A percentile compares a stretch with the other conserved stretches of the same genome.
These are phyloP conservation scores for Tylopilus sp. DNA, from an alignment of 768 basidiomycete genomes.

Conservation along the genomic window DNA sequence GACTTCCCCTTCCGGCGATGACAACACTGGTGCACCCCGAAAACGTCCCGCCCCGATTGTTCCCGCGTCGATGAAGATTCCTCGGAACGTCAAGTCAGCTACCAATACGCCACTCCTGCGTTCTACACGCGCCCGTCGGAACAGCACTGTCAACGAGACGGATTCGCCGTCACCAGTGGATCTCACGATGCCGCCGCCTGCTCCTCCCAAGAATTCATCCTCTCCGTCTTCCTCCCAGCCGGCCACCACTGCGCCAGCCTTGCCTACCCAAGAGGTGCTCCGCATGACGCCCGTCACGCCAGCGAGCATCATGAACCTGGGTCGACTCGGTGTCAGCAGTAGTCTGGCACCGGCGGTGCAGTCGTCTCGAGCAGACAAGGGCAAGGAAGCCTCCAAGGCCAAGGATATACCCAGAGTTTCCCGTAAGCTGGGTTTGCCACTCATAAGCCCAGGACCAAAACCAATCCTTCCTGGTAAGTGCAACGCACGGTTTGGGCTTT, in stretches of 20 bases:
- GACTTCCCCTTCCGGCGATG: constrained; percentile 56
- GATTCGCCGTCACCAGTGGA: constrained; percentile 89
- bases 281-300: constrained; percentile 80
- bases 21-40: constrained; percentile 41
- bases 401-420: constrained; percentile 26
- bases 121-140: constrained; percentile 41
- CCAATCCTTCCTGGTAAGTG: constrained; percentile 67
- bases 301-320: constrained; percentile 89
- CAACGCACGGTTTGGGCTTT: not conserved
- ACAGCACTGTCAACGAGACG: constrained; percentile 39
- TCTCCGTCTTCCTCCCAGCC: constrained; percentile 14
- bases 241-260: not conserved
- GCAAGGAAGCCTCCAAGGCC: constrained; percentile 28
- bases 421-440: constrained; percentile 30
- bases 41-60: constrained; percentile 50
- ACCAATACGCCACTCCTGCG: constrained; percentile 58
- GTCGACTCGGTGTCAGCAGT: constrained; percentile 53
- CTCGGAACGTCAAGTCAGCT: constrained; percentile 43
- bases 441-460: constrained; percentile 59
- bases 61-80: constrained; percentile 20
- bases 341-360: constrained; percentile 35
- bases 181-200: constrained; percentile 84
- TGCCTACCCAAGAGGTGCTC: constrained; percentile 18
- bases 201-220: constrained; percentile 38
- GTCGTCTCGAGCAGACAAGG: constrained; percentile 19